Conservation (phyloP, 768 basidiomycete species). For the Tephrocybe sp. region DNA sequence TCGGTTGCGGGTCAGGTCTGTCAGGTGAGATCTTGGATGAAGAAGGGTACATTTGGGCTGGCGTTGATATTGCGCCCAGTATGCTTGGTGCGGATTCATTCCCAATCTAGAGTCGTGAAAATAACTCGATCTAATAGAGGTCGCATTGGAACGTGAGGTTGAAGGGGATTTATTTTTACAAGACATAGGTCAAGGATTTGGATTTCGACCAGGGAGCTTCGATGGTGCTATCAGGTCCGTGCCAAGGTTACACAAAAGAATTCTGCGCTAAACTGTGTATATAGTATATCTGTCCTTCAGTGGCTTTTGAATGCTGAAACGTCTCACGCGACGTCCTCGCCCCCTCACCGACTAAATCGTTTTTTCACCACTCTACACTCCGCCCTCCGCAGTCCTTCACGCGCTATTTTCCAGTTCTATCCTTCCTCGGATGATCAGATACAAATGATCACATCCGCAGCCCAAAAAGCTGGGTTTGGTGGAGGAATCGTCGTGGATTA, state of each 20-base stretch:
- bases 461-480: constrained; percentile 93
- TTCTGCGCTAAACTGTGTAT: constrained; percentile 1
- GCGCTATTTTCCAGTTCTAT: constrained; percentile 92
- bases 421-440: constrained; percentile 97
- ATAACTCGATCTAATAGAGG: constrained; percentile 52
- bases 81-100: constrained; percentile 79
- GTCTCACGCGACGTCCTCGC: constrained; percentile 84
- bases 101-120: not conserved
- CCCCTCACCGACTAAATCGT: constrained; percentile 75
- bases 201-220: constrained; percentile 94
- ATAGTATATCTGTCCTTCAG: constrained; percentile 95
- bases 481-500: constrained; percentile 97
- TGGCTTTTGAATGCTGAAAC: constrained; percentile 98
- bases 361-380: constrained; percentile 95
- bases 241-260: not conserved
- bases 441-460: constrained; percentile 88
- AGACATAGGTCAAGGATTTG: constrained; percentile 97
- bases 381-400: constrained; percentile 77
- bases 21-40: constrained; percentile 97
- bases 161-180: constrained; percentile 96
- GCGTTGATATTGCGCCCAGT: constrained; percentile 92
- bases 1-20: constrained; percentile 96
- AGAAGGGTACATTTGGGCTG: constrained; percentile 90
- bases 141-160: constrained; percentile 91
- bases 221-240: constrained; percentile 93